phyloP scores from a whole-genome alignment of 1,284 basidiomycete species.

The Heliocybe sulcata region DNA sequence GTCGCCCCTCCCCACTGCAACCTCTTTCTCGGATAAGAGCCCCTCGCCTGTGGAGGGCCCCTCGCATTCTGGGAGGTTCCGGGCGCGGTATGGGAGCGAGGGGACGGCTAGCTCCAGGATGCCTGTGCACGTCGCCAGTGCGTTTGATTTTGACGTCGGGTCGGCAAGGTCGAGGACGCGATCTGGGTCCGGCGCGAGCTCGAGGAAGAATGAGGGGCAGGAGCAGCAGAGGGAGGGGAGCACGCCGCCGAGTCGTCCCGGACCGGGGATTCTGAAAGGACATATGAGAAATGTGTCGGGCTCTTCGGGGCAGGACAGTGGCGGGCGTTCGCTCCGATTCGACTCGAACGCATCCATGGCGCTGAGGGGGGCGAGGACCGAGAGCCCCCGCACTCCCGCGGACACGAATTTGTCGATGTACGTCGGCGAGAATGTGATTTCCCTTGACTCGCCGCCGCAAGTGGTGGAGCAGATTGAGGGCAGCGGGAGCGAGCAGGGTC shows the following conservation, averaged over 20 bases:
- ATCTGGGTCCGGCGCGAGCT: slow-evolving; percentile 14
- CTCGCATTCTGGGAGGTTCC: slow-evolving; percentile 16
- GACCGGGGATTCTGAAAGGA: slow-evolving; percentile 17
- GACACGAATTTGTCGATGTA: neutral
- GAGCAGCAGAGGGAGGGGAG: neutral
- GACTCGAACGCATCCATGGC: neutral
- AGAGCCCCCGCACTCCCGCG: neutral
- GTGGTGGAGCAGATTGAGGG: neutral
- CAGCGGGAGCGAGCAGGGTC: neutral
- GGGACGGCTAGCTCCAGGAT: slow-evolving; percentile 13
- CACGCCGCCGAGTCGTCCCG: slow-evolving; percentile 4
- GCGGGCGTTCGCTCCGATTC: slow-evolving; percentile 3
- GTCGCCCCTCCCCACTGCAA: slow-evolving; percentile 15
- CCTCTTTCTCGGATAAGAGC: slow-evolving; percentile 11
- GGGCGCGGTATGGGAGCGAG: slow-evolving; percentile 16
- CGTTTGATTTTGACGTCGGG: slow-evolving; percentile 26
- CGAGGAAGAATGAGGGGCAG: neutral
- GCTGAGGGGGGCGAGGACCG: neutral
- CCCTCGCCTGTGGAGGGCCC: slow-evolving; percentile 7
- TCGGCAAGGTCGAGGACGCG: slow-evolving; percentile 22
- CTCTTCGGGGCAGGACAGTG: neutral
- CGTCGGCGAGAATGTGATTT: neutral
- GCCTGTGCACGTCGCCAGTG: slow-evolving; percentile 16
- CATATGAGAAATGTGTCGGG: slow-evolving; percentile 12
- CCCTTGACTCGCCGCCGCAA: neutral